Evolutionary conservation across 805 yeast species (phyloP).

Genomic region (Pichia kluyveri): DNA sequence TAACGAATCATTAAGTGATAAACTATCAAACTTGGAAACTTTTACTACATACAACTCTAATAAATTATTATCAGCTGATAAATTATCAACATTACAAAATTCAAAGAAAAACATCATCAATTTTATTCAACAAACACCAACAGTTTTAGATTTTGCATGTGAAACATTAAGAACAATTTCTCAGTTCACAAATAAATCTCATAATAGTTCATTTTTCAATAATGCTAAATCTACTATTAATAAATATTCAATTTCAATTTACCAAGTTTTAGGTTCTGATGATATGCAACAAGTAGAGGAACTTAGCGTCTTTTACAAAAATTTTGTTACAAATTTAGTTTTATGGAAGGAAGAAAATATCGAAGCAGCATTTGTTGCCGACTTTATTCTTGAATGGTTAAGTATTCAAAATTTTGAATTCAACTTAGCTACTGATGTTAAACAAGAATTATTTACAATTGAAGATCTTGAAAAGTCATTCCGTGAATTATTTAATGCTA

Average conservation of each 20-base stretch:
- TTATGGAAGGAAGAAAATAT: slow-evolving; percentile 28
- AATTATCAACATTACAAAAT: background rate
- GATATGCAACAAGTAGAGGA: slow-evolving; percentile 13
- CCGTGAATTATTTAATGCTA: slow-evolving; percentile 44
- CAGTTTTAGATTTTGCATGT: slow-evolving; percentile 28
- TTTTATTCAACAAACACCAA: slow-evolving; percentile 28
- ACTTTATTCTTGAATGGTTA: slow-evolving; percentile 41
- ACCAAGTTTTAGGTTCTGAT: slow-evolving; percentile 10
- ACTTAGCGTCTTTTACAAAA: slow-evolving; percentile 17
- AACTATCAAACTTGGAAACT: slow-evolving; percentile 4
- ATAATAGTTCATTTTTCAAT: slow-evolving; percentile 11
- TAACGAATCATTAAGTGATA: slow-evolving; percentile 4
- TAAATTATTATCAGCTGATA: background rate
- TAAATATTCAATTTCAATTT: background rate
- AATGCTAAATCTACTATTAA: slow-evolving; percentile 21
- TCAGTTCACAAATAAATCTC: slow-evolving; percentile 1
- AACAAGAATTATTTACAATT: slow-evolving; percentile 21
- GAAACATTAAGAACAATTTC: slow-evolving; percentile 10
- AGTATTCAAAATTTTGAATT: slow-evolving; percentile 11
- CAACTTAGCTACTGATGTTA: slow-evolving; percentile 11
- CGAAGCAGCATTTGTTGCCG: slow-evolving; percentile 36
- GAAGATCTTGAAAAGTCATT: slow-evolving; percentile 38
- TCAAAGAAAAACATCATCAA: background rate
- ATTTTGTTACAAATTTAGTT: slow-evolving; percentile 22
- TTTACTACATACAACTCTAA: slow-evolving; percentile 1